Evolutionary conservation across 768 basidiomycete species (phyloP), one percentile per base, ranked within the genome.

Genomic region (Mycena haematopus): DNA sequence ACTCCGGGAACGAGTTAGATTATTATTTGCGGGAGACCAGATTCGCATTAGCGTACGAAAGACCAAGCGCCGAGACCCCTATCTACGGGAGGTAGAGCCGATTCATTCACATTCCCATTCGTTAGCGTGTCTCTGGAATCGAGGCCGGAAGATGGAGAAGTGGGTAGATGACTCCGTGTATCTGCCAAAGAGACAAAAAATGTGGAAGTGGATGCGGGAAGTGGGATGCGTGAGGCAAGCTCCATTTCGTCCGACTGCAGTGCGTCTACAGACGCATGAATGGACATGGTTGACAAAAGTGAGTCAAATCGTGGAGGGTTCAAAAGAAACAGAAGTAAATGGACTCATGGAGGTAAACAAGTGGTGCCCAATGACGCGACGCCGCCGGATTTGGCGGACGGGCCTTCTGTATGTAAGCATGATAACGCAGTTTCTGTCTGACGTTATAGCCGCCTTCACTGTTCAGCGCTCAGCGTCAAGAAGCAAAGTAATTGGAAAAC

Each of bases 11-110:
- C 27, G 3, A 27, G 35, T 50, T 21, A 42, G 31, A 52, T 27
- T 27, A n/a, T 31, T n/a, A 1, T 4, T 9, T 17, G 35, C 15
- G 29, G 25, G 19, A 6, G 9, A 25, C 5, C 35, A 33, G 36
- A 24, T 45, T 51, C 19, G 31, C 22, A 31, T 31, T 25, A 24
- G 46, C 67, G 35, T 65, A 74, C 73, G 52, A 68, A 74, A 31
- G 72, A 69, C 72, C 70, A 73, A 27, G 73, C 73, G 14, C 67
- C 63, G 25, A 65, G 44, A 10, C 73, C 72, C 36, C 46, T 40
- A 45, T 74, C 73, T 4, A 65, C 59, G 7, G 73, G 73, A 10
- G 71, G 63, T n/a, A 74, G 44, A 24, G 54, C 47, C 14, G 56
- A 58, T 21, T 42, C 56, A 17, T 42, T 58, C 3, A 22, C 11